These are phyloP conservation scores for Teratosphaeria epicoccoides DNA, from an alignment of 2,329 filamentous ascomycete genomes.

Conservation along the genomic window DNA sequence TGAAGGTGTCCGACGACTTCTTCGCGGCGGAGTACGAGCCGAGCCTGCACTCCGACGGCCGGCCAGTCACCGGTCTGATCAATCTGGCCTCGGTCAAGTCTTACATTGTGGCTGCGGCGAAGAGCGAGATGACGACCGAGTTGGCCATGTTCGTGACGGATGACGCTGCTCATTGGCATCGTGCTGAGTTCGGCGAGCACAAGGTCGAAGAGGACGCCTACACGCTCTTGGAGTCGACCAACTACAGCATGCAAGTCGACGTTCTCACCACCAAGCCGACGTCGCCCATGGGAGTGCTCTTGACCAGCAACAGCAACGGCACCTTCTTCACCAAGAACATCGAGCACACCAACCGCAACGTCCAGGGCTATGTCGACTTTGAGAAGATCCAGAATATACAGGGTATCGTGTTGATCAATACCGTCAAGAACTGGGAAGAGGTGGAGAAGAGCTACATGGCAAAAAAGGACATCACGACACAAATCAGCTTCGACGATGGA, in stretches of 20 bases:
- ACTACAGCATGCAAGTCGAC: constrained; percentile 95
- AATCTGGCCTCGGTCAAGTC: constrained; percentile 77
- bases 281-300: constrained; percentile 72
- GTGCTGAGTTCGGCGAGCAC: constrained; percentile 79
- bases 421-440: constrained; percentile 74
- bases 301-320: constrained; percentile 95
- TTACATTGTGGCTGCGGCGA: constrained; percentile 73
- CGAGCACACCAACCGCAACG: constrained; percentile 81
- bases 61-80: constrained; percentile 67
- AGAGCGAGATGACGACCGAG: constrained; percentile 71
- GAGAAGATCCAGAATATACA: constrained; percentile 89
- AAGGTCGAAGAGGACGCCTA: constrained; percentile 78
- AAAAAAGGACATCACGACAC: constrained; percentile 60
- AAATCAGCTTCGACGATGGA: constrained; percentile 93
- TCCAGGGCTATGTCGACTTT: constrained; percentile 72
- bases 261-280: constrained; percentile 56
- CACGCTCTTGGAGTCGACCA: constrained; percentile 88
- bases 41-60: constrained; percentile 55
- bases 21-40: constrained; percentile 55
- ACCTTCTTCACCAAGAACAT: constrained; percentile 90
- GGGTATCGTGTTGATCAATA: constrained; percentile 83
- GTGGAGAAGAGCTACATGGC: constrained; percentile 47
- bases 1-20: constrained; percentile 78
- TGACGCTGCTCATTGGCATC: constrained; percentile 78
- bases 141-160: constrained; percentile 84